phyloP scores from a whole-genome alignment of 2,329 filamentous ascomycete genomes.

The Cladosporium sp. region DNA sequence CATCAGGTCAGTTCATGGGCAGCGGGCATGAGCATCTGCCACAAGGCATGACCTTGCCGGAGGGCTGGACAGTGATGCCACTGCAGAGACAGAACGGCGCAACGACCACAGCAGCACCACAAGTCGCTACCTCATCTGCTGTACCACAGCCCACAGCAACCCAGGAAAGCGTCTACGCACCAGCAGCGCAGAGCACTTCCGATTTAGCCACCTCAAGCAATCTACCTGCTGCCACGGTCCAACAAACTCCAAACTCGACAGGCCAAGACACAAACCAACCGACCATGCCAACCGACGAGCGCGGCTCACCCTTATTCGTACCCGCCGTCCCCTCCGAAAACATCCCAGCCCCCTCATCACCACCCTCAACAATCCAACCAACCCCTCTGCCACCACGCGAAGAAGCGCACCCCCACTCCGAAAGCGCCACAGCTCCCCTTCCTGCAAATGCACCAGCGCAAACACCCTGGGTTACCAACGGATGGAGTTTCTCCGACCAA shows the following conservation, averaged over 20 bases:
- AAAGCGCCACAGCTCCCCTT: neutral
- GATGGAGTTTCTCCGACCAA: conserved; percentile 19
- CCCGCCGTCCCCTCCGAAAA: conserved; percentile 13
- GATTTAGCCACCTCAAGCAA: no score
- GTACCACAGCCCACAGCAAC: neutral
- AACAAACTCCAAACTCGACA: neutral
- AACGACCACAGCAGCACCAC: conserved; percentile 22
- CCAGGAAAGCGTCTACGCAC: neutral
- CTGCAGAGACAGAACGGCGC: conserved; percentile 31
- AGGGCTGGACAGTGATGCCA: conserved; percentile 50
- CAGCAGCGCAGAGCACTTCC: neutral
- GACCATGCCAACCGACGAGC: conserved; percentile 26
- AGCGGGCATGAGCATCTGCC: conserved; percentile 46
- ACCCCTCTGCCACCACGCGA: conserved; percentile 1
- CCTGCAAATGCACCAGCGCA: no score
- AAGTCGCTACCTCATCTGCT: neutral
- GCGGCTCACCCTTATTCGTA: conserved; percentile 28
- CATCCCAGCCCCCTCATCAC: neutral
- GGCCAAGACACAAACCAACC: neutral
- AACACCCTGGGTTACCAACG: conserved; percentile 10
- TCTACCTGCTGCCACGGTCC: neutral
- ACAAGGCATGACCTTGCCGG: conserved; percentile 48
- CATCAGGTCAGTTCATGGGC: conserved; percentile 16
- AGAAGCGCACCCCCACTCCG: neutral
- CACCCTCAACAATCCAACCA: neutral